Percentiles rank a stretch among this genome's conserved stretches.
These are phyloP conservation scores for Rhizopogon roseolus DNA, from an alignment of 768 basidiomycete species.

Conservation along the genomic window DNA sequence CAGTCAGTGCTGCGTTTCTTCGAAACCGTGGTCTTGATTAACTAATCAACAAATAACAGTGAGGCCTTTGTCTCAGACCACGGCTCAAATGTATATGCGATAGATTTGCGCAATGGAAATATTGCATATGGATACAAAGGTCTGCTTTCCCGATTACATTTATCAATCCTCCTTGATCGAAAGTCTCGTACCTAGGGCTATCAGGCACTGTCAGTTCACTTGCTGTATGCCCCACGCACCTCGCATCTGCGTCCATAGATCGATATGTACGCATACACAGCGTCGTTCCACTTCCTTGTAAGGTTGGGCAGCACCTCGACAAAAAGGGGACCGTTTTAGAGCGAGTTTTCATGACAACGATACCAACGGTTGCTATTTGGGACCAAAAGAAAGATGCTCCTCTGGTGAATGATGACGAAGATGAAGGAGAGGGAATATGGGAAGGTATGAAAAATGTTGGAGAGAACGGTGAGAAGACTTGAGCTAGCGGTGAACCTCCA, in stretches of 20 bases:
- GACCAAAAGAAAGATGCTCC: constrained; percentile 31
- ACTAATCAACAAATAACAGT: constrained; percentile 29
- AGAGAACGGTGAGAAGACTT: constrained; percentile 29
- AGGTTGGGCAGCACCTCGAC: constrained; percentile 46
- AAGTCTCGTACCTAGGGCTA: constrained; percentile 42
- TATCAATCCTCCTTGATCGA: constrained; percentile 1
- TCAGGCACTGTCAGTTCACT: constrained; percentile 67
- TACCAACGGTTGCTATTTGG: constrained; percentile 63
- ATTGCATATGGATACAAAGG: constrained; percentile 67
- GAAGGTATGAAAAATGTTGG: constrained; percentile 53
- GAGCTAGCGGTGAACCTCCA: neutral
- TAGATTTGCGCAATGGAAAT: constrained; percentile 68
- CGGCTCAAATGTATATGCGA: constrained; percentile 54
- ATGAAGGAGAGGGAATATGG: constrained; percentile 65
- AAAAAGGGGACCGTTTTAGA: constrained; percentile 56
- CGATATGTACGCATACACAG: constrained; percentile 70
- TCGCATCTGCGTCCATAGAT: constrained; percentile 65
- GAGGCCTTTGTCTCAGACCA: constrained; percentile 68
- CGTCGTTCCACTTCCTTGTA: constrained; percentile 44
- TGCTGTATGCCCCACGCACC: constrained; percentile 44
- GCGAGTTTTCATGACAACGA: constrained; percentile 57
- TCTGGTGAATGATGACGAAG: constrained; percentile 14
- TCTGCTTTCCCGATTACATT: constrained; percentile 14
- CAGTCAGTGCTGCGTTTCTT: constrained; percentile 43
- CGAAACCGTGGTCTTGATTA: neutral